Conservation (phyloP, 1,284 basidiomycete species). For the Ganoderma leucocontextum region DNA sequence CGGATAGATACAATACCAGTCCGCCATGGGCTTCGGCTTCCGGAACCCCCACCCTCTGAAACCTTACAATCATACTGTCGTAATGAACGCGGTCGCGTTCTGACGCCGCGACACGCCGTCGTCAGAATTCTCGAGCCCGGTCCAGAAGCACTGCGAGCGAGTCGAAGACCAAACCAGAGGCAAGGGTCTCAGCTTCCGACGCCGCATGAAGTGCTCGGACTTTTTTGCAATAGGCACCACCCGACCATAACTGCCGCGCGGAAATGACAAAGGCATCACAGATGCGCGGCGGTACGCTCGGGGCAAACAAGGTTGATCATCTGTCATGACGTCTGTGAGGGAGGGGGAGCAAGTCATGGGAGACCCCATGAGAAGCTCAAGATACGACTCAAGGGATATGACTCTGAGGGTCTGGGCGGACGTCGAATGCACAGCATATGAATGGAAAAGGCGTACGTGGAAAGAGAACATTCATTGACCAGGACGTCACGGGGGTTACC, state of each 20-base stretch:
- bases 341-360: slow-evolving; percentile 5
- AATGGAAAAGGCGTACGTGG: slow-evolving; percentile 7
- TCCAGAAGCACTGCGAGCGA: not conserved
- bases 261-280: not conserved
- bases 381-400: no score
- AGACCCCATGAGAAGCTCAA: slow-evolving; percentile 6
- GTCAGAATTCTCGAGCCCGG: slow-evolving; percentile 7
- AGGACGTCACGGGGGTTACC: not conserved
- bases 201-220: not conserved
- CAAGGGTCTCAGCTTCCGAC: not conserved
- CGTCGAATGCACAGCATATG: not conserved
- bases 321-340: slow-evolving; percentile 13
- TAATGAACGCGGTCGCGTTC: not conserved
- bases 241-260: not conserved
- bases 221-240: not conserved
- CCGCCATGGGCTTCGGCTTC: not conserved
- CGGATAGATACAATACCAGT: slow-evolving; percentile 2
- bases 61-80: slow-evolving; percentile 8
- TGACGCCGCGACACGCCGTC: not conserved
- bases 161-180: not conserved
- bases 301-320: slow-evolving; percentile 19
- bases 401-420: not conserved
- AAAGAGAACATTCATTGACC: slow-evolving; percentile 14
- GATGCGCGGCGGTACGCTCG: not conserved
- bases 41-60: not conserved